Evolutionary conservation across 441 rosid genomes (phyloP), one percentile per base, ranked within the genome.

Genomic region (Jatropha multifida): DNA sequence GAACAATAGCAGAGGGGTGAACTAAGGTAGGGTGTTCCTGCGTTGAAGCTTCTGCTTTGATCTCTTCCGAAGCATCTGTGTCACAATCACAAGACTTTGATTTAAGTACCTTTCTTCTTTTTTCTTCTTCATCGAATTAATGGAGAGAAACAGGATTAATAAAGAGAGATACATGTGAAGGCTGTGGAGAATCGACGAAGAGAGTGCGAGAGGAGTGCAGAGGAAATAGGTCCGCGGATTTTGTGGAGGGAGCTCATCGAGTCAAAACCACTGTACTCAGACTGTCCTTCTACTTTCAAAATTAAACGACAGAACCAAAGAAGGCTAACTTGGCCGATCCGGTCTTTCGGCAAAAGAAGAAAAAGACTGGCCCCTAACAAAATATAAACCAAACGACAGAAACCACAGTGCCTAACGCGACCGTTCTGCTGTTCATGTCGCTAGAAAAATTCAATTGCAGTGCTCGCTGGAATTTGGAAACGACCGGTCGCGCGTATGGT

Each of bases 1-100:
- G 98, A 76, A 94, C 87, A 37, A 88, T 46, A 46, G 99, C 92
- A 42, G 86, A 83, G n/a, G 94, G 92, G 76, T 95, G 99, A 73
- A 95, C 81, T 70, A 82, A 77, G 70, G 79, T 77, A 64, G 80
- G 69, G 44, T 48, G 72, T 48, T 38, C 55, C 54, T 3, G 17
- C 9, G 23, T 13, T 5, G 52, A 48, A 59, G 61, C 23, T n/a
- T 80, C 64, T 61, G 75, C 83, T 60, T 68, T 72, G n/a, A 70
- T 70, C 65, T 81, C 83, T 68, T 74, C 78, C 14, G 72, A 77
- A 76, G 62, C 75, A 84, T 81, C 92, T 89, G 87, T 40, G 60
- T 65, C 48, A 65, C 70, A 58, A 63, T 27, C 23, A 54, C 8
- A 37, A 64, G 74, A 42, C 10, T 20, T 61, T 15, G n/a, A 46